Percentiles rank a stretch among this genome's conserved stretches.
phyloP scores from a whole-genome alignment of 1,139 yeast genomes.

The Petasospora rhodanensis region DNA sequence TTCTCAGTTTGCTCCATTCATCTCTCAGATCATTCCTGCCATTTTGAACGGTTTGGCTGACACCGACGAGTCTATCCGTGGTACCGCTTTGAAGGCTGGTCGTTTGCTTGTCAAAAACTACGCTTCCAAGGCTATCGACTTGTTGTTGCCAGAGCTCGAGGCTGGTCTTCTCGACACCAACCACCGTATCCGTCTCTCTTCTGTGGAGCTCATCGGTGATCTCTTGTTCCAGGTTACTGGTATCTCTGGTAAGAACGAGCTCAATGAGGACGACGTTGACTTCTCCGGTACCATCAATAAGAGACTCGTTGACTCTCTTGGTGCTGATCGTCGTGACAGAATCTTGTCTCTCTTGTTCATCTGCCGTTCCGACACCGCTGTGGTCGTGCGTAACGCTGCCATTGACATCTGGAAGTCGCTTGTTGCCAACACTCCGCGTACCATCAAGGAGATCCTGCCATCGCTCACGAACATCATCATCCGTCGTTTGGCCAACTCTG shows the following conservation, averaged over 20 bases:
- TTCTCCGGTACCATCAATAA: slow-evolving; percentile 58
- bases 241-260: slow-evolving; percentile 58
- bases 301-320: slow-evolving; percentile 73
- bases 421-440: slow-evolving; percentile 93
- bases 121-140: slow-evolving; percentile 89
- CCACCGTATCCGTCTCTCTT: slow-evolving; percentile 86
- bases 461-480: slow-evolving; percentile 77
- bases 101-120: slow-evolving; percentile 86
- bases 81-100: slow-evolving; percentile 89
- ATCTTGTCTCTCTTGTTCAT: slow-evolving; percentile 80
- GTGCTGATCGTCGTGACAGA: slow-evolving; percentile 83
- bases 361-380: slow-evolving; percentile 89
- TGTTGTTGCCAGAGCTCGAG: slow-evolving; percentile 90
- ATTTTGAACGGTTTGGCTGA: slow-evolving; percentile 91
- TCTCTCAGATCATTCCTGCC: slow-evolving; percentile 82
- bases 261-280: slow-evolving; percentile 57
- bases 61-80: slow-evolving; percentile 79
- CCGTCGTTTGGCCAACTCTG: slow-evolving; percentile 74
- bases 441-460: slow-evolving; percentile 91
- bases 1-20: slow-evolving; percentile 83
- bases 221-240: slow-evolving; percentile 93
- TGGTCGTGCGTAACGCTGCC: slow-evolving; percentile 86
- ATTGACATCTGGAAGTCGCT: slow-evolving; percentile 96
- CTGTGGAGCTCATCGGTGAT: slow-evolving; percentile 97
- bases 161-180: slow-evolving; percentile 79